Conservation (phyloP, 768 basidiomycete species). For the Phlebiopsis gigantea region DNA sequence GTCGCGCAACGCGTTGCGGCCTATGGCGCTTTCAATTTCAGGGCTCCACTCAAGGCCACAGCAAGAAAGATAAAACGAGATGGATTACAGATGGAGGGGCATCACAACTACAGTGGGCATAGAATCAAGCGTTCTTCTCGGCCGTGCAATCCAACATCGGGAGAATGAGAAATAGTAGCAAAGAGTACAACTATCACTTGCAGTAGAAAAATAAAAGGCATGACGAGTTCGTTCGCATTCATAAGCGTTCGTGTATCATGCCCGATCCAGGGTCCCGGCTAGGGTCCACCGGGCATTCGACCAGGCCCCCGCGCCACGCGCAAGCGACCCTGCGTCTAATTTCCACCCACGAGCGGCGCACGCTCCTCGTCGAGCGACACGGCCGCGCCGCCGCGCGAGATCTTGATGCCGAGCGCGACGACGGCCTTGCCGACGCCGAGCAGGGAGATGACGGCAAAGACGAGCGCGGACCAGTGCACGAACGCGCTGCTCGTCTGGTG, state of each 20-base stretch:
- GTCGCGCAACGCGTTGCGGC: too few relatives aligned
- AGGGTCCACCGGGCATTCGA: background rate
- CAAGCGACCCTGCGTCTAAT: slow-evolving; percentile 1
- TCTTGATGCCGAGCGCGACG: slow-evolving; percentile 45
- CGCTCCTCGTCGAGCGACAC: slow-evolving; percentile 85
- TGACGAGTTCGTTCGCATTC: background rate
- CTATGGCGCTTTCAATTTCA: too few relatives aligned
- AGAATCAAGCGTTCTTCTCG: background rate
- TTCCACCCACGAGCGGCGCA: slow-evolving; percentile 62
- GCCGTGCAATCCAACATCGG: background rate
- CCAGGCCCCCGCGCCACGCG: background rate
- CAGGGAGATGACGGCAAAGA: slow-evolving; percentile 77
- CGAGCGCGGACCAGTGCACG: slow-evolving; percentile 88
- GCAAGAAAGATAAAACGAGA: background rate
- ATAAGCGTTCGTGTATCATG: background rate
- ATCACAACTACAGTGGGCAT: background rate
- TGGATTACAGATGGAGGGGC: background rate
- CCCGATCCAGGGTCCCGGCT: background rate
- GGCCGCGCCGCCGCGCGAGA: slow-evolving; percentile 35
- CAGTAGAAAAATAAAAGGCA: background rate
- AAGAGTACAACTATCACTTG: background rate
- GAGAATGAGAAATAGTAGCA: background rate
- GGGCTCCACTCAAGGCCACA: background rate
- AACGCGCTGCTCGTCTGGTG: slow-evolving; percentile 62
- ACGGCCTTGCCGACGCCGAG: slow-evolving; percentile 81